Base-by-base conservation (phyloP, 2,329 filamentous ascomycete genomes). In the Penicillium frequentans region DNA sequence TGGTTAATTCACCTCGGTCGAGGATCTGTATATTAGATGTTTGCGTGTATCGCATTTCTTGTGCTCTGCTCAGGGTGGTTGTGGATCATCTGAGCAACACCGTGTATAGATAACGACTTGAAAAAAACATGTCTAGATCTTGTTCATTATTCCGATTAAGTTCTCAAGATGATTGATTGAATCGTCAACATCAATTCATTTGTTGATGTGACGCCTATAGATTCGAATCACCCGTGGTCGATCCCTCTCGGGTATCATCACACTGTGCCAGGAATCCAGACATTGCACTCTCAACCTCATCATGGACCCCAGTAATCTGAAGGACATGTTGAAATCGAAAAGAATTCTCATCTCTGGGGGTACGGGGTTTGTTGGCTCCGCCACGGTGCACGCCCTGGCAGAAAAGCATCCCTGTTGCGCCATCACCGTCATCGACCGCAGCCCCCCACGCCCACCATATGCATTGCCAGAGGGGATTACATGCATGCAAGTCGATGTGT, bases 341-440 rank as follows among this genome's bases (percentile, higher is more conserved):
- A 70, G 64, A 29, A 62, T 77, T 50, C 60, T 77, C 5, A 64
- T 77, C 21, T 73, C 75, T 27, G 74, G 74, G 11, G 74, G 74
- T 33, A 69, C 70, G 7, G 75, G 75, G 13, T 77, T 77, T 59
- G 70, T 77, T 16, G 75, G 75, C 16, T 70, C 73, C 24, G 73
- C 73, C 16, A 75, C 68, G 14, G 71, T 73, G 27, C 69, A 72
- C 57, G 72, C 74, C 39, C 56, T 77, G 19, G 68, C 64, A 55
- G 69, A 75, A 56, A 72, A 73, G 51, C 64, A 77, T 56, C 70
- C 73, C 11, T 54, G 66, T 39, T 75, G 73, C 60, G 53, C 59
- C 44, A 70, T 77, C 57, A 73, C 67, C 42, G 65, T 78, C 55
- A 60, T 77, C 47, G 75, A 78, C 53, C 62, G 66, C 35, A 67